A percentile compares a stretch with the other conserved stretches of the same genome.
These are phyloP conservation scores for Aspergillus amoenus DNA, from an alignment of 2,329 filamentous ascomycete species.

Conservation along the genomic window DNA sequence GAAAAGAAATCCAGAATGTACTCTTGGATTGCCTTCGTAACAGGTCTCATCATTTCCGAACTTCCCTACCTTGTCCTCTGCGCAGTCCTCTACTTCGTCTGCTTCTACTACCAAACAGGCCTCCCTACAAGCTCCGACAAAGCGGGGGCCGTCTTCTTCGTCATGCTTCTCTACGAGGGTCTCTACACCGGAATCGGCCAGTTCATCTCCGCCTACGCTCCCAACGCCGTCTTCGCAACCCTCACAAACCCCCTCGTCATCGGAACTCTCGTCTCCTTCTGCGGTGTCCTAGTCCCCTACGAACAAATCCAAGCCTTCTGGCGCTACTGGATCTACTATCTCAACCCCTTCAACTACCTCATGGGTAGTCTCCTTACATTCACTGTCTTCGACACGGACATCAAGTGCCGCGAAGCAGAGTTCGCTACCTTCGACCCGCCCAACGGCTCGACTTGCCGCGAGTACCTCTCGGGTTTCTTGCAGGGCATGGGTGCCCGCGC, in stretches of 20 bases:
- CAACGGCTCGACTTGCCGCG: conserved; percentile 52
- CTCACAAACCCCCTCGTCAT: conserved; percentile 75
- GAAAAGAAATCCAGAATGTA: conserved; percentile 73
- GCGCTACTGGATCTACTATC: conserved; percentile 34
- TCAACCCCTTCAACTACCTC: conserved; percentile 34
- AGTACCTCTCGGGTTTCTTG: conserved; percentile 58
- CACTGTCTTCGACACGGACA: conserved; percentile 22
- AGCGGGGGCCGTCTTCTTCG: conserved; percentile 58
- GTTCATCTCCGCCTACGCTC: conserved; percentile 76
- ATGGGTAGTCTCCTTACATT: conserved; percentile 31
- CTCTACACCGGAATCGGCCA: conserved; percentile 72
- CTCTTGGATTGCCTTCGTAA: conserved; percentile 71
- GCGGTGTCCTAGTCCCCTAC: conserved; percentile 31
- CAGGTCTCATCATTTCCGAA: conserved; percentile 67
- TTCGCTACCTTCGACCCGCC: conserved; percentile 33
- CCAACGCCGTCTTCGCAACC: conserved; percentile 64
- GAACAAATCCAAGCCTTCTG: conserved; percentile 31
- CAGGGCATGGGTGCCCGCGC: conserved; percentile 45
- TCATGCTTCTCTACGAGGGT: conserved; percentile 71
- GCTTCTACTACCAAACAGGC: conserved; percentile 73
- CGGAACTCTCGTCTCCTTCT: conserved; percentile 33
- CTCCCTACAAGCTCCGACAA: conserved; percentile 34
- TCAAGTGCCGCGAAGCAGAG: conserved; percentile 25
- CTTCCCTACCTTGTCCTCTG: conserved; percentile 66
- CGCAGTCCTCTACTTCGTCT: conserved; percentile 64